A percentile compares a stretch with the other conserved stretches of the same genome.
These are phyloP conservation scores for Scutellaria barbata DNA, from an alignment of 257 asterid genomes.

Conservation along the genomic window DNA sequence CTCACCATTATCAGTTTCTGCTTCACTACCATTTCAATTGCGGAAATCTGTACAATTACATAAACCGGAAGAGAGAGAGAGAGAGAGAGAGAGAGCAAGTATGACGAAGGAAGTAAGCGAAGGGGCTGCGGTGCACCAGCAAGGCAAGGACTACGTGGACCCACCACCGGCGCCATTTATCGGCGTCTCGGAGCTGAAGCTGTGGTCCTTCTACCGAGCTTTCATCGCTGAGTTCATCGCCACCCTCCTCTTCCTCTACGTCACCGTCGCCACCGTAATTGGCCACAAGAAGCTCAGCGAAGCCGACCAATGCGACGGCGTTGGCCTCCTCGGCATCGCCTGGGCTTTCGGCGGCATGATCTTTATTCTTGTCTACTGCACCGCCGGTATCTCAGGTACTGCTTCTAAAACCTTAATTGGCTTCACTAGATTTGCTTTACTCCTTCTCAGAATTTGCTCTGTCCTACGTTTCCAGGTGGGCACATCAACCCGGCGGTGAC, in stretches of 20 bases:
- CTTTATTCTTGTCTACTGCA: constrained; percentile 94
- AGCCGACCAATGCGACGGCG: constrained; percentile 79
- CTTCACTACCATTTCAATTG: no score
- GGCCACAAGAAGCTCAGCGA: constrained; percentile 70
- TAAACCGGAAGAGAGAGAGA: background rate
- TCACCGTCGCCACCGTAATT: constrained; percentile 87
- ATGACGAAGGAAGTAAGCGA: constrained; percentile 85
- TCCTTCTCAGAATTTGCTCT: background rate
- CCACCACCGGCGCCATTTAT: constrained; percentile 89
- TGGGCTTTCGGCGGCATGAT: constrained; percentile 99
- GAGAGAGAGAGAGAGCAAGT: constrained; percentile 1
- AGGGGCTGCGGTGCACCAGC: constrained; percentile 53
- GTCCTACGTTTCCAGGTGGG: constrained; percentile 51
- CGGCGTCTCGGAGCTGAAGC: constrained; percentile 64
- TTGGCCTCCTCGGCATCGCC: constrained; percentile 86
- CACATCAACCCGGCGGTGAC: constrained; percentile 96
- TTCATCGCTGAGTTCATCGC: constrained; percentile 92
- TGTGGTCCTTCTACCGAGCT: constrained; percentile 90
- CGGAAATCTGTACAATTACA: background rate
- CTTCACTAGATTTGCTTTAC: background rate
- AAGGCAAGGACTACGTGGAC: constrained; percentile 81
- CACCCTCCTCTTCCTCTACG: constrained; percentile 88
- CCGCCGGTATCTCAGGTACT: constrained; percentile 94
- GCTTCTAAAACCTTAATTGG: background rate
- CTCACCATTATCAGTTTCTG: constrained; percentile 22